A percentile compares a stretch with the other conserved stretches of the same genome.
phyloP scores from a whole-genome alignment of 345 rosid genomes.

The Eucalyptus erythrocorys region DNA sequence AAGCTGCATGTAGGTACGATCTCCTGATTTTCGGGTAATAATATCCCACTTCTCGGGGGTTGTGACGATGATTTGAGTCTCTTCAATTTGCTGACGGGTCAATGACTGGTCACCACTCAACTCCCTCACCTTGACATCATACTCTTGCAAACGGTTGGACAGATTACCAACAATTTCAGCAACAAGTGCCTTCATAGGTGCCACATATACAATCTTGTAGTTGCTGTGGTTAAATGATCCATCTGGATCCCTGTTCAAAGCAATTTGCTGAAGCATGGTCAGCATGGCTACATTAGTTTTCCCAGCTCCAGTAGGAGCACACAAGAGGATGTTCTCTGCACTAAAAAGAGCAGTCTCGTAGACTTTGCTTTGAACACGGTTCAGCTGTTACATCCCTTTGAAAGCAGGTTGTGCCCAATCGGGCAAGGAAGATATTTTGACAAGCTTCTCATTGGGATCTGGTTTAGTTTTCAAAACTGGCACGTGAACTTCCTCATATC shows the following conservation, averaged over 20 bases:
- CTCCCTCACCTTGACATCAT: conserved; percentile 73
- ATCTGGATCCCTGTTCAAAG: conserved; percentile 40
- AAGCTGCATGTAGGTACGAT: conserved; percentile 90
- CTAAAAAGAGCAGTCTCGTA: conserved; percentile 68
- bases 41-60: conserved; percentile 99
- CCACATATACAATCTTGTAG: conserved; percentile 94
- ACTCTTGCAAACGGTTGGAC: conserved; percentile 65
- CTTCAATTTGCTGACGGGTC: conserved; percentile 90
- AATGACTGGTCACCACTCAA: conserved; percentile 92
- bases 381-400: conserved; percentile 81
- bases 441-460: conserved; percentile 55
- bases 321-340: conserved; percentile 77
- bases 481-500: conserved; percentile 94
- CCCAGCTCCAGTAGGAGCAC: conserved; percentile 99
- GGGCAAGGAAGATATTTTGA: conserved; percentile 77
- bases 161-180: conserved; percentile 93
- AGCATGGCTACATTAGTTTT: conserved; percentile 96
- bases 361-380: conserved; percentile 91
- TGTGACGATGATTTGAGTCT: conserved; percentile 93
- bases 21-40: conserved; percentile 94
- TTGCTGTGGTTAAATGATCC: conserved; percentile 61
- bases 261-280: conserved; percentile 93
- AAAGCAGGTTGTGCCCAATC: conserved; percentile 96
- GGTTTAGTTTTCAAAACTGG: conserved; percentile 66
- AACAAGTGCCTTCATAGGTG: conserved; percentile 99